These are phyloP conservation scores for Themeda triandra DNA, from an alignment of 176 grass and related monocot genomes.

Conservation along the genomic window DNA sequence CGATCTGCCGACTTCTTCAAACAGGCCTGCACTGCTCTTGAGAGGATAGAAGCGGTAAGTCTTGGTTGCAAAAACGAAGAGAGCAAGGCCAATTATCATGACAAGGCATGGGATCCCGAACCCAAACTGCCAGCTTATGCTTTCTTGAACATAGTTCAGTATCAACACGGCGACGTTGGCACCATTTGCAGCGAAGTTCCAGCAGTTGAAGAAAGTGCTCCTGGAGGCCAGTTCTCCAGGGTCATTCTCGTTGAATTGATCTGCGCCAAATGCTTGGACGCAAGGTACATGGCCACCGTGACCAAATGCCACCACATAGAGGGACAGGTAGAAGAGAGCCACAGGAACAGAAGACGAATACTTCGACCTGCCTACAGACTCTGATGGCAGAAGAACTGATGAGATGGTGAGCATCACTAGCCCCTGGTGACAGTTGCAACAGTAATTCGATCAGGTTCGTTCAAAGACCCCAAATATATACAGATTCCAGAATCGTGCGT, in stretches of 20 bases:
- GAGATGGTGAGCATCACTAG: constrained; percentile 38
- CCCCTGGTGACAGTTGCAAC: constrained; percentile 5
- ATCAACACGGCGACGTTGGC: not conserved
- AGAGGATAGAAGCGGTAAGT: constrained; percentile 30
- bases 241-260: constrained; percentile 34
- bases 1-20: not conserved
- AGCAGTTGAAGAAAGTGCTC: constrained; percentile 44
- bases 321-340: constrained; percentile 34
- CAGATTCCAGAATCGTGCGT: not conserved
- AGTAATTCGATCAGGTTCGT: not conserved
- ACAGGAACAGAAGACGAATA: not conserved
- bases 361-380: not conserved
- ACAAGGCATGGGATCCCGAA: constrained; percentile 26
- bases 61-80: constrained; percentile 16
- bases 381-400: constrained; percentile 8
- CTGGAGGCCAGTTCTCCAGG: not conserved
- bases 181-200: not conserved
- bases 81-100: constrained; percentile 22
- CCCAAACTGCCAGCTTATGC: constrained; percentile 28
- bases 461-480: not conserved
- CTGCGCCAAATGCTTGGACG: constrained; percentile 38
- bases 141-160: constrained; percentile 33
- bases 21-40: not conserved
- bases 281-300: constrained; percentile 39
- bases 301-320: constrained; percentile 33